These are phyloP conservation scores for Stylonectria norvegica DNA, from an alignment of 2,329 filamentous ascomycete species.

Conservation along the genomic window DNA sequence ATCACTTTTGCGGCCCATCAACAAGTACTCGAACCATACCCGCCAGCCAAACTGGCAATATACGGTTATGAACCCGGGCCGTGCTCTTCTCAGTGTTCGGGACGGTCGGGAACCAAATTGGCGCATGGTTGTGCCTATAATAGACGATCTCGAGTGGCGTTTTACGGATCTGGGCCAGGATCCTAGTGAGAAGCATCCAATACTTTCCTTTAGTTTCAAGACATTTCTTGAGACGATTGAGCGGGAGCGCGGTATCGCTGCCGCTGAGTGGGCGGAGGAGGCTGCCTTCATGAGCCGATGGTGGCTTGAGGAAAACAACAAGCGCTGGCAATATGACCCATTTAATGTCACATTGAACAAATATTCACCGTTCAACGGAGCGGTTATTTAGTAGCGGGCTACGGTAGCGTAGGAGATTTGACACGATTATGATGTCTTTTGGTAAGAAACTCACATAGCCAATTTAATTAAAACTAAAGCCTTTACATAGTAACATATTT, in stretches of 20 bases:
- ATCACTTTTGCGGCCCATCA: slow-evolving; percentile 22
- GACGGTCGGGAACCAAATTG: slow-evolving; percentile 20
- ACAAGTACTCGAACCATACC: slow-evolving; percentile 8
- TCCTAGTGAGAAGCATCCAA: slow-evolving; percentile 16
- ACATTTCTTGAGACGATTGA: slow-evolving; percentile 13
- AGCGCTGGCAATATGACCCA: slow-evolving; percentile 17
- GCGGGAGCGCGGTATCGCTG: slow-evolving; percentile 9
- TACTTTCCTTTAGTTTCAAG: slow-evolving; percentile 17
- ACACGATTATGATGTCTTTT: too few relatives aligned
- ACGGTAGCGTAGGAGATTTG: too few relatives aligned
- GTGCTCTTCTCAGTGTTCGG: slow-evolving; percentile 24
- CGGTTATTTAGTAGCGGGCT: too few relatives aligned
- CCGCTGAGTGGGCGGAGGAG: slow-evolving; percentile 19
- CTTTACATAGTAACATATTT: too few relatives aligned
- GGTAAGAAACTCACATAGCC: too few relatives aligned
- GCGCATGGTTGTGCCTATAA: slow-evolving; percentile 25
- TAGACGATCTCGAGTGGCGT: slow-evolving; percentile 25
- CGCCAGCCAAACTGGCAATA: slow-evolving; percentile 24
- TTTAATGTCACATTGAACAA: too few relatives aligned
- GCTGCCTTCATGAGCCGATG: slow-evolving; percentile 20
- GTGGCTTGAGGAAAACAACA: slow-evolving; percentile 23
- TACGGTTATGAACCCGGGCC: slow-evolving; percentile 26
- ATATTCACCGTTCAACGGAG: too few relatives aligned
- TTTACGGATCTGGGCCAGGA: slow-evolving; percentile 21
- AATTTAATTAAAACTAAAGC: too few relatives aligned